Percentiles rank a stretch among this genome's conserved stretches.
These are phyloP conservation scores for Podospora australis DNA, from an alignment of 495 filamentous ascomycete genomes.

Conservation along the genomic window DNA sequence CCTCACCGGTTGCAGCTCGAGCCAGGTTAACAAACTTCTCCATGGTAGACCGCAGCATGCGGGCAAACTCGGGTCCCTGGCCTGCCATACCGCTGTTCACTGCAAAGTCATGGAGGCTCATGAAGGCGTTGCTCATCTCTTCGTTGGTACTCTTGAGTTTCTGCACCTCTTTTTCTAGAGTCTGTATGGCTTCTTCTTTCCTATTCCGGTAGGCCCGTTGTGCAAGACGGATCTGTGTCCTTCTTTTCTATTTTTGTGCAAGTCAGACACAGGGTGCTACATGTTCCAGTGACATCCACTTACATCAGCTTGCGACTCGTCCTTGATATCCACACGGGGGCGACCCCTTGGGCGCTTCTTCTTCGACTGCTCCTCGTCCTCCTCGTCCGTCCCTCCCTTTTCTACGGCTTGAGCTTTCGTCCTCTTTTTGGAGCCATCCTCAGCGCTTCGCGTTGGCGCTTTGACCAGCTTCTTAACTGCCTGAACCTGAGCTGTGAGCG, in stretches of 20 bases:
- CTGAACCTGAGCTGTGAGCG: slow-evolving; percentile 2
- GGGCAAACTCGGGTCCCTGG: slow-evolving; percentile 44
- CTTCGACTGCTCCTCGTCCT: slow-evolving; percentile 32
- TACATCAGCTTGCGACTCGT: slow-evolving; percentile 54
- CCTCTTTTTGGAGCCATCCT: slow-evolving; percentile 27
- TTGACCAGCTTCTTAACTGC: slow-evolving; percentile 15
- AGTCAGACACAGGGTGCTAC: slow-evolving; percentile 11
- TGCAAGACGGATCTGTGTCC: slow-evolving; percentile 82
- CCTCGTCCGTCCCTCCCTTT: slow-evolving; percentile 13
- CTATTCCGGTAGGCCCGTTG: slow-evolving; percentile 79
- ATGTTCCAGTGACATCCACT: slow-evolving; percentile 17
- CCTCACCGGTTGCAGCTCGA: slow-evolving; percentile 29
- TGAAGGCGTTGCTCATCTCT: slow-evolving; percentile 67
- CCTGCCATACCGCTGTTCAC: slow-evolving; percentile 44
- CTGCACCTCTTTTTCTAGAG: slow-evolving; percentile 59
- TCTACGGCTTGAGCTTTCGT: slow-evolving; percentile 13
- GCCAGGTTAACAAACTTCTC: slow-evolving; percentile 41
- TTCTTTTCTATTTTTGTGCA: slow-evolving; percentile 57
- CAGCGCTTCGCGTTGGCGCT: slow-evolving; percentile 1
- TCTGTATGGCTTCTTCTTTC: slow-evolving; percentile 75
- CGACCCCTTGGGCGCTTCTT: slow-evolving; percentile 54
- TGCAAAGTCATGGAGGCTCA: slow-evolving; percentile 59
- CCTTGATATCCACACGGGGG: slow-evolving; percentile 62
- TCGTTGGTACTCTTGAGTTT: slow-evolving; percentile 60
- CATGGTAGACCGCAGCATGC: slow-evolving; percentile 38